A percentile compares a stretch with the other conserved stretches of the same genome.
Conservation (phyloP, 805 yeast species). For the Cyberlindnera maclurae region DNA sequence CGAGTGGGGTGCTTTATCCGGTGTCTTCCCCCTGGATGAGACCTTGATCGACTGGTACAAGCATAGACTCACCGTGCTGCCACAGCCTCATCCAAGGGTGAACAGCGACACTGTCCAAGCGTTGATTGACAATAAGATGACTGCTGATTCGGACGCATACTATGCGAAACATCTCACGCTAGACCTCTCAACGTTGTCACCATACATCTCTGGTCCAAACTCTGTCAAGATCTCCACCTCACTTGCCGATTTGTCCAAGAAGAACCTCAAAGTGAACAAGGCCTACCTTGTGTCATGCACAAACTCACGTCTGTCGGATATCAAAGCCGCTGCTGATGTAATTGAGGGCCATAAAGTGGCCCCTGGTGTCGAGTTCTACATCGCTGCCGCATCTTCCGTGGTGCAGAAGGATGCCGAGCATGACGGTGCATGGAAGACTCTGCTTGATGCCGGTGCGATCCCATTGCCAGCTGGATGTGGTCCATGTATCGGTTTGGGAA, state of each 20-base stretch:
- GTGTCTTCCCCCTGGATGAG: constrained; percentile 92
- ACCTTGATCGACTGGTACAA: constrained; percentile 74
- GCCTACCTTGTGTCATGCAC: constrained; percentile 98
- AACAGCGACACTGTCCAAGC: constrained; percentile 51
- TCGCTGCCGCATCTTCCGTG: constrained; percentile 93
- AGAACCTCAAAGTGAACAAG: constrained; percentile 76
- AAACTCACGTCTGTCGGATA: constrained; percentile 87
- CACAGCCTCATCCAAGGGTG: constrained; percentile 80
- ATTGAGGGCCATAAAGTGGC: constrained; percentile 76
- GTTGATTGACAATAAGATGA: constrained; percentile 34
- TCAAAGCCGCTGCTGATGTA: constrained; percentile 89
- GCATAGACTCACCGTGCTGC: constrained; percentile 45
- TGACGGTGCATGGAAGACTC: constrained; percentile 85
- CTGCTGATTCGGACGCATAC: constrained; percentile 68
- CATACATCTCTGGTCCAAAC: constrained; percentile 94
- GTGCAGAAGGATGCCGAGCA: constrained; percentile 91
- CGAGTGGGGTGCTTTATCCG: constrained; percentile 98
- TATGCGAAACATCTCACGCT: constrained; percentile 85
- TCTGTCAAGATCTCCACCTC: constrained; percentile 89
- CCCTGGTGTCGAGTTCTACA: constrained; percentile 86
- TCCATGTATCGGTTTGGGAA: constrained; percentile 96
- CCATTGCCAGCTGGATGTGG: constrained; percentile 99
- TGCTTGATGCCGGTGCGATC: constrained; percentile 87
- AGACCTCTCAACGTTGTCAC: constrained; percentile 75
- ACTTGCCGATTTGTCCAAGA: constrained; percentile 60